Percentiles rank a stretch among this genome's conserved stretches.
Conservation (phyloP, 805 yeast genomes). For the Lipomyces spencermartinsiae region DNA sequence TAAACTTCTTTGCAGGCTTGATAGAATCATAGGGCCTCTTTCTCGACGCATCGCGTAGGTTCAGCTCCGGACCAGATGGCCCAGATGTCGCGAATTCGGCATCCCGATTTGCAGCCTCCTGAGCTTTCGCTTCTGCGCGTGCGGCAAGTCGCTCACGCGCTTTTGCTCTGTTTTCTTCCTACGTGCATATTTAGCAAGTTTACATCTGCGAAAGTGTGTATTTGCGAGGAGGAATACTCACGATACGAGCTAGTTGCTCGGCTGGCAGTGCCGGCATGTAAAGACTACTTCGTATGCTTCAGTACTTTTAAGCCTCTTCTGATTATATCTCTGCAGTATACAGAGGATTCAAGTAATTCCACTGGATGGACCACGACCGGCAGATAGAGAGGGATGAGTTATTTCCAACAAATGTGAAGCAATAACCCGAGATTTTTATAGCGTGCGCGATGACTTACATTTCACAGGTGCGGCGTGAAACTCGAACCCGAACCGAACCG, state of each 20-base stretch:
- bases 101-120: slow-evolving; percentile 29
- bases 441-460: too few relatives aligned
- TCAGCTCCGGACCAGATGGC: not conserved
- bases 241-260: slow-evolving; percentile 37
- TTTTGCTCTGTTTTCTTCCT: slow-evolving; percentile 37
- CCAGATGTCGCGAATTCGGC: slow-evolving; percentile 20
- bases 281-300: not conserved
- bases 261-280: slow-evolving; percentile 23
- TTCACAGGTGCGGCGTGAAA: too few relatives aligned
- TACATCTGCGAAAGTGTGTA: not conserved
- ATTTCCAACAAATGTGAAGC: not conserved
- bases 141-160: slow-evolving; percentile 38
- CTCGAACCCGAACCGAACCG: too few relatives aligned
- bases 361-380: not conserved
- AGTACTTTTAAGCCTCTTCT: not conserved
- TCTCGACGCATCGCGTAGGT: slow-evolving; percentile 32
- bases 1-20: slow-evolving; percentile 43
- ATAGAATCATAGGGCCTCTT: slow-evolving; percentile 38
- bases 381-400: too few relatives aligned
- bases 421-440: too few relatives aligned
- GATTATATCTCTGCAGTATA: not conserved
- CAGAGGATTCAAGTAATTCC: not conserved
- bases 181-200: not conserved
- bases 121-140: slow-evolving; percentile 30
- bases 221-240: slow-evolving; percentile 12